These are phyloP conservation scores for Medicago arabica DNA, from an alignment of 306 rosid species.

Conservation along the genomic window DNA sequence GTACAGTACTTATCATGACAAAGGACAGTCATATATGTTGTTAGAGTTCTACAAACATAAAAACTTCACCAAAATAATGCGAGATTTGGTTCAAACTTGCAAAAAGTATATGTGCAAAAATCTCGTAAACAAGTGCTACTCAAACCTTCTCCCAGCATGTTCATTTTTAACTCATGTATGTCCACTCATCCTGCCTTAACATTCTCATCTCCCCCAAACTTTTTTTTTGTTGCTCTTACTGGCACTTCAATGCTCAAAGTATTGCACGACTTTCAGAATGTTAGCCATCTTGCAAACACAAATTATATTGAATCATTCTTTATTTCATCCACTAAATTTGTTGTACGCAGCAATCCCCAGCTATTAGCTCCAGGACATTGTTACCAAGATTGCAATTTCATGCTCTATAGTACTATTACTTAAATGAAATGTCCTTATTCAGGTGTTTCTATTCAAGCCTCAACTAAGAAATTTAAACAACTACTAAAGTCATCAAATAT, in stretches of 20 bases:
- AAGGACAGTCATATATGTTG: not conserved
- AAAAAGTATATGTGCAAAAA: not conserved
- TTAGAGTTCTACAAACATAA: conserved; percentile 6
- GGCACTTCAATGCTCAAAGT: not conserved
- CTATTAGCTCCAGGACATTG: not conserved
- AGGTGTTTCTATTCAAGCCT: not conserved
- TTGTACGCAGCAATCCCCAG: not conserved
- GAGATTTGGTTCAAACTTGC: conserved; percentile 27
- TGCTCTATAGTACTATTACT: not conserved
- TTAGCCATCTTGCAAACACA: conserved; percentile 9
- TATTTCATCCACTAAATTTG: not conserved
- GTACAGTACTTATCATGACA: conserved; percentile 18
- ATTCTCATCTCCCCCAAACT: not conserved
- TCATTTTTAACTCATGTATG: not conserved
- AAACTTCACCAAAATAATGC: not conserved
- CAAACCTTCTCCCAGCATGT: conserved; percentile 2
- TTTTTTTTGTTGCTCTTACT: conserved; percentile 5
- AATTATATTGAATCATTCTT: not conserved
- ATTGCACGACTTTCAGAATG: conserved; percentile 1
- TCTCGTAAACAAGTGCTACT: conserved; percentile 6
- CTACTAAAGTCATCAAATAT: conserved; percentile 3
- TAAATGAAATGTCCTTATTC: not conserved
- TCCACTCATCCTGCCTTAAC: not conserved
- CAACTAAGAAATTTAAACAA: not conserved
- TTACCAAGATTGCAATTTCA: not conserved